Conservation (phyloP, 495 filamentous ascomycete genomes). For the Lasiosphaeria miniovina region DNA sequence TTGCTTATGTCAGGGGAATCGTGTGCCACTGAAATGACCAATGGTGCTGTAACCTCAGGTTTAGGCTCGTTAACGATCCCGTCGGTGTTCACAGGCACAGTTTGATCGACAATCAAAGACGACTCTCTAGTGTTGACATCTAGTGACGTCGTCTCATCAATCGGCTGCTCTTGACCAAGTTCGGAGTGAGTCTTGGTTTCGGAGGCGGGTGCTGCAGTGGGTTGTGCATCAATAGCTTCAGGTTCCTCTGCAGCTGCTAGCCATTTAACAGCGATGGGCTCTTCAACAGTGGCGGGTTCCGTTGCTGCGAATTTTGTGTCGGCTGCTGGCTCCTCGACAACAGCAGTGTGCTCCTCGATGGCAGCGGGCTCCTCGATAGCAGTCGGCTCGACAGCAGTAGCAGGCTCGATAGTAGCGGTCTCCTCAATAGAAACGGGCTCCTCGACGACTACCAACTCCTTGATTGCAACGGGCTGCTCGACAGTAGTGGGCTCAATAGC, state of each 20-base stretch:
- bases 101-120: no score
- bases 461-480: not conserved
- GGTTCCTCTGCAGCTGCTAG: not conserved
- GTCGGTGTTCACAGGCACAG: no score
- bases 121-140: no score
- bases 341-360: not conserved
- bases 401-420: constrained; percentile 7
- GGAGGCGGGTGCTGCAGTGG: no score
- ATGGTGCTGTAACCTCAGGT: no score
- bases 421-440: constrained; percentile 6
- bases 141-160: no score
- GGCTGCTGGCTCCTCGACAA: not conserved
- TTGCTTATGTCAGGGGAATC: no score
- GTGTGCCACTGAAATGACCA: no score
- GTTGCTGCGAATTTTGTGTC: not conserved
- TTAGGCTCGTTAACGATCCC: no score
- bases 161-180: not conserved
- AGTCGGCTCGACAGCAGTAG: not conserved
- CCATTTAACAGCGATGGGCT: not conserved
- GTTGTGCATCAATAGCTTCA: no score
- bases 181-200: no score
- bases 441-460: not conserved
- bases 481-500: constrained; percentile 10
- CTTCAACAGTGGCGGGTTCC: not conserved
- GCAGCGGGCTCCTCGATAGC: constrained; percentile 3